Base-by-base conservation (phyloP, 1,284 basidiomycete genomes). In the Malassezia brasiliensis region DNA sequence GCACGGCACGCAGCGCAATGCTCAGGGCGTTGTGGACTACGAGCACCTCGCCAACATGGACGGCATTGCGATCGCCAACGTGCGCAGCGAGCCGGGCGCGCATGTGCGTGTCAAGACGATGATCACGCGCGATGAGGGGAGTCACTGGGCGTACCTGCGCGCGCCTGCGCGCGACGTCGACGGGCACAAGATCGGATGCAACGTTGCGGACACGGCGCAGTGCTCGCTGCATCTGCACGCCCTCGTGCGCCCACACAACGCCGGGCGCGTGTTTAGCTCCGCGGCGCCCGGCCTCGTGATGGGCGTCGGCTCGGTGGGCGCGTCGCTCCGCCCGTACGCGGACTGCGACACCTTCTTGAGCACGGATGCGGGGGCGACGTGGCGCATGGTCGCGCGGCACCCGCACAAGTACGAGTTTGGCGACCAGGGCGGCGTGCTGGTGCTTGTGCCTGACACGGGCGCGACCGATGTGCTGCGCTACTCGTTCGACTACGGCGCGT, bases 331-430 rank as follows among this genome's bases (percentile, higher is more conserved):
- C 32, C 79, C 84, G 0, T 98, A 98, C 71, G 84, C 87, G 47
- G 86, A 94, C 35, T 86, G 87, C 71, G 89, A 96, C 68, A 96
- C 93, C 0, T 98, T 91, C 78, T 75, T 96, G 59, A 89, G 86
- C 66, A 87, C 81, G 0, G 89, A 98, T 67, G 91, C 86, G 0
- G 93, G 93, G 2, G 66, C 90, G 7, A 83, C 82, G 0, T 98
- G 93, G 93, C 78, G 69, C 31, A 88, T 88, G 84, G 80, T 86
- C 9, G 79, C 79, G 38, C 79, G 78, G 54, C 84, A 85, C 19
- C 87, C 93, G 0, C 85, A 90, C 75, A 89, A 90, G 77, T 96
- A 96, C 72, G 90, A 96, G 75, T 93, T 96, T 75, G 93, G 93
- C 15, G 93, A 96, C 70, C 81, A 80, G 79, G 73, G 93, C 0